Evolutionary conservation across 2,329 filamentous ascomycete genomes (phyloP), one percentile per base, ranked within the genome.

Genomic region (Alternaria metachromatica): DNA sequence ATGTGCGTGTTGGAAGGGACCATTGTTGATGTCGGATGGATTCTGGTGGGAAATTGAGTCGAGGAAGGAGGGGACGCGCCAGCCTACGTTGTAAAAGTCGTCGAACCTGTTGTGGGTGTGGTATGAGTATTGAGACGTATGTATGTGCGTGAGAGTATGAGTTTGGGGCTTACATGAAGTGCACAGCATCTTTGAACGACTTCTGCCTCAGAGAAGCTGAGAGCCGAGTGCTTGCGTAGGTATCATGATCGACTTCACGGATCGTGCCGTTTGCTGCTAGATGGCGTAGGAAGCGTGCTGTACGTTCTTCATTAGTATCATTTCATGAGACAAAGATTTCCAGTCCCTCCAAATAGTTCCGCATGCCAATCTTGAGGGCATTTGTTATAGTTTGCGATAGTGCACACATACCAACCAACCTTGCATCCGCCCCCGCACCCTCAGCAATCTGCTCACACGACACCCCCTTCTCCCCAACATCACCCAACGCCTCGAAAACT

Each of bases 11-110:
- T 65, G 62, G 6, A 65, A 65, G 6, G 58, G 55, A 2, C 58
- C 62, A 28, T 65, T 65, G 20, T 59, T 43, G 37, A 62, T 62
- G 9, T 65, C 50, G 2, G 58, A 49, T 7, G 58, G 62, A 18
- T 65, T 65, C 6, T 10, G 33, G 13, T 62, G 62, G 10, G 54
- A 58, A 12, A 65, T 65, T 10, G 58, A 58, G 37, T 65, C 62
- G 3, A 65, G 59, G 9, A 62, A 65, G 0, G 62, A 65, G 6
- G 62, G 62, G 5, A 65, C 58, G 33, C 58, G 62, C 62, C 62
- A 65, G 15, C 62, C 62, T 13, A 65, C 62, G 49, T 58, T 56
- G 54, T 62, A 62, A 55, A 64, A 64, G 49, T 64, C 62, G 20
- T 64, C 62, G 13, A 55, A 64, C 57, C 62, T 64, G 15, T 49